phyloP scores from a whole-genome alignment of 2,329 filamentous ascomycete species.

The Fusarium mexicanum region DNA sequence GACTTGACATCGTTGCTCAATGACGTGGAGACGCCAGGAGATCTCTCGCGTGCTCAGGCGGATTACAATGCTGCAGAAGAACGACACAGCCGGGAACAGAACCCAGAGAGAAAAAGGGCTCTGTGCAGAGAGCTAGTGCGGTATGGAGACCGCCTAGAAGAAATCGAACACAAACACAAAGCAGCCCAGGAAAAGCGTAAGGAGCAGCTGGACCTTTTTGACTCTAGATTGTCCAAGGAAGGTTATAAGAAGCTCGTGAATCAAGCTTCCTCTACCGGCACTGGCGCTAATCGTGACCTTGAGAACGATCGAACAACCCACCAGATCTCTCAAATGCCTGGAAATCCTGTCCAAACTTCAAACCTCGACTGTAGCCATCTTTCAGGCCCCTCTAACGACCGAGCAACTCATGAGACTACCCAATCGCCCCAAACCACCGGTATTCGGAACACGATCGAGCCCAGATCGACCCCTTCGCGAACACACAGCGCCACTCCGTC shows the following conservation, averaged over 20 bases:
- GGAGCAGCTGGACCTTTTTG: fast-evolving
- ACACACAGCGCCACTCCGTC: not conserved
- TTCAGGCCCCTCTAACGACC: not conserved
- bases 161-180: not conserved
- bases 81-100: not conserved
- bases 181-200: not conserved
- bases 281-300: not conserved
- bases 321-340: fast-evolving
- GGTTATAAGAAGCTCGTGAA: too few species aligned
- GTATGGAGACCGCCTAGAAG: not conserved
- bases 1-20: not conserved
- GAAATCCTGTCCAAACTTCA: not conserved
- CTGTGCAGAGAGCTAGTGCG: fast-evolving
- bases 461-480: not conserved
- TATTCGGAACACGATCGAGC: not conserved
- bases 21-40: not conserved
- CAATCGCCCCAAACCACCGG: not conserved
- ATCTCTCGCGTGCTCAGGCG: not conserved
- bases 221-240: fast-evolving
- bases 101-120: fast-evolving
- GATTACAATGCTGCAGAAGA: not conserved
- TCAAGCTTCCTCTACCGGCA: not conserved
- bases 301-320: too few species aligned
- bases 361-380: fast-evolving
- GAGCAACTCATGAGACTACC: not conserved